These are phyloP conservation scores for Psilocybe subaeruginosa DNA, from an alignment of 768 basidiomycete genomes.

Conservation along the genomic window DNA sequence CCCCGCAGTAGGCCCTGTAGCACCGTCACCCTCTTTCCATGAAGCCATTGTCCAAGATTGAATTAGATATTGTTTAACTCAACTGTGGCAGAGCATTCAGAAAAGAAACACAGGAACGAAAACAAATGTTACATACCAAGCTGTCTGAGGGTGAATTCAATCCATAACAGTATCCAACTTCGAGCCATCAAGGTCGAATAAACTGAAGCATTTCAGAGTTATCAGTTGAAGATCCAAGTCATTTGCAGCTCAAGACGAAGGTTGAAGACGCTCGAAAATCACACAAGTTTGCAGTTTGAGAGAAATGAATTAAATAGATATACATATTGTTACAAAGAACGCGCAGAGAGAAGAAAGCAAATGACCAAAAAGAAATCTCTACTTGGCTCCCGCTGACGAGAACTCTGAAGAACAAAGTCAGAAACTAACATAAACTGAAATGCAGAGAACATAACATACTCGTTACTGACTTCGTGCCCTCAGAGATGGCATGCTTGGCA, in stretches of 20 bases:
- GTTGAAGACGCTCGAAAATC: background rate
- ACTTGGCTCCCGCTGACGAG: conserved; percentile 75
- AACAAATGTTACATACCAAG: no score
- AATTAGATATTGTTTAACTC: no score
- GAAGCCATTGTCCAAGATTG: no score
- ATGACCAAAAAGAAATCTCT: conserved; percentile 27
- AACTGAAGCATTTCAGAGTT: no score
- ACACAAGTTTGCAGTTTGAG: conserved; percentile 2
- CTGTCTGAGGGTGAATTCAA: no score
- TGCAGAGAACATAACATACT: conserved; percentile 44
- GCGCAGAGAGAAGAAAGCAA: conserved; percentile 21
- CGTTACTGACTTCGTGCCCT: conserved; percentile 93
- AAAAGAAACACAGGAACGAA: no score
- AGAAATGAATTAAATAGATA: conserved; percentile 34
- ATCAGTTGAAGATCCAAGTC: no score
- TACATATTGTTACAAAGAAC: conserved; percentile 34
- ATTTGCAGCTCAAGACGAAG: background rate
- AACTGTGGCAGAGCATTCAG: no score
- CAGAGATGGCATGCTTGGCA: conserved; percentile 92
- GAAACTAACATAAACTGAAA: background rate
- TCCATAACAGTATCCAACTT: no score
- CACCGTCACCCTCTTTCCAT: no score
- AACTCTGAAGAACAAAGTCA: conserved; percentile 43
- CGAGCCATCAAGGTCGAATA: no score
- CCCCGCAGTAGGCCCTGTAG: no score